phyloP scores from a whole-genome alignment of 2,329 filamentous ascomycete species.

The Tolypocladium sp. region DNA sequence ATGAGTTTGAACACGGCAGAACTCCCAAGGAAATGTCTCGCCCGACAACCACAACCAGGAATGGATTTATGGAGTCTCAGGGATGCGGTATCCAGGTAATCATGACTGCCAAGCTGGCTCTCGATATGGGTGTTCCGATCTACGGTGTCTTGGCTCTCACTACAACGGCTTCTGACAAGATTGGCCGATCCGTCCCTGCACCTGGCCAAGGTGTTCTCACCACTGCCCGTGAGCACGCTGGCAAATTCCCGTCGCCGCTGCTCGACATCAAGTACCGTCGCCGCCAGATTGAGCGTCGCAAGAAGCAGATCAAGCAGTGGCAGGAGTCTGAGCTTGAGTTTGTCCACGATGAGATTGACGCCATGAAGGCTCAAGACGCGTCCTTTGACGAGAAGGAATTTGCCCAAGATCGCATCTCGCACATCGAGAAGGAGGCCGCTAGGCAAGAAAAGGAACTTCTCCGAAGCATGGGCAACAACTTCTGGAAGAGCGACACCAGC shows the following conservation, averaged over 20 bases:
- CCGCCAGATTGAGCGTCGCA: slow-evolving; percentile 87
- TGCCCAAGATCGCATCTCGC: slow-evolving; percentile 70
- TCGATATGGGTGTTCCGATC: slow-evolving; percentile 98
- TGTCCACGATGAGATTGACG: slow-evolving; percentile 82
- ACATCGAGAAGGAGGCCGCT: slow-evolving; percentile 77
- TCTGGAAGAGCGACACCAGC: slow-evolving; percentile 92
- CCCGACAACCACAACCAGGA: slow-evolving; percentile 90
- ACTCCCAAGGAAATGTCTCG: slow-evolving; percentile 97
- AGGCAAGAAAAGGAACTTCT: slow-evolving; percentile 91
- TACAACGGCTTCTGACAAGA: slow-evolving; percentile 97
- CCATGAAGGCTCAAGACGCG: slow-evolving; percentile 72
- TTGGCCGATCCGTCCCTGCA: slow-evolving; percentile 91
- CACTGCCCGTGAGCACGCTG: slow-evolving; percentile 79
- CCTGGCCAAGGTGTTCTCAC: slow-evolving; percentile 96
- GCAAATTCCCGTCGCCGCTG: slow-evolving; percentile 90
- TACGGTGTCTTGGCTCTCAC: slow-evolving; percentile 91
- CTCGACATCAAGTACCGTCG: slow-evolving; percentile 97
- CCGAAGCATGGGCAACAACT: slow-evolving; percentile 90
- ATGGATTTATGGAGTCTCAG: slow-evolving; percentile 99
- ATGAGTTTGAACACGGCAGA: slow-evolving; percentile 90
- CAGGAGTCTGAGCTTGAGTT: slow-evolving; percentile 92
- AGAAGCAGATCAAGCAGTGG: slow-evolving; percentile 92
- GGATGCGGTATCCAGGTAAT: slow-evolving; percentile 97
- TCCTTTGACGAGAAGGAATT: slow-evolving; percentile 79
- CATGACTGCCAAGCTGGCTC: slow-evolving; percentile 91